phyloP scores from a whole-genome alignment of 352 stramenopile genomes.

The Stramenopiles sp. region DNA sequence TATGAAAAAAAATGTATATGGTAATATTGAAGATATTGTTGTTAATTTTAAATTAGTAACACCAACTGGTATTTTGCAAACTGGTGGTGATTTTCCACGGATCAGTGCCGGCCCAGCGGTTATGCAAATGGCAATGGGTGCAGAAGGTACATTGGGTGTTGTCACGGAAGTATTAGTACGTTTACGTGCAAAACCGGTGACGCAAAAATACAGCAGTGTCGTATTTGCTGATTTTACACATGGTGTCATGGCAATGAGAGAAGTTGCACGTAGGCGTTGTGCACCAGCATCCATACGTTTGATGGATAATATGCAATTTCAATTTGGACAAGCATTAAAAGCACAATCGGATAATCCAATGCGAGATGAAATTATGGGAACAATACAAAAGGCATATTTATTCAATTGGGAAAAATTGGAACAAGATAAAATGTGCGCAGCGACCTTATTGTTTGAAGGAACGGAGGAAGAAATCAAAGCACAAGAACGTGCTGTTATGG shows the following conservation, averaged over 20 bases:
- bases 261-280: constrained; percentile 37
- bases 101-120: constrained; percentile 66
- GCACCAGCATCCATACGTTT: constrained; percentile 63
- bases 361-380: constrained; percentile 17
- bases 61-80: constrained; percentile 33
- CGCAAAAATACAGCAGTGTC: constrained; percentile 63
- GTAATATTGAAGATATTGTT: constrained; percentile 79
- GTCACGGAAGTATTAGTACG: constrained; percentile 75
- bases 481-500: constrained; percentile 34
- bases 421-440: constrained; percentile 41
- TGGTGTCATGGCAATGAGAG: constrained; percentile 48
- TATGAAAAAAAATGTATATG: constrained; percentile 81
- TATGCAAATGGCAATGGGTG: constrained; percentile 50
- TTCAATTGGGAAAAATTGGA: constrained; percentile 44
- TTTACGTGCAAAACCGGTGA: constrained; percentile 48
- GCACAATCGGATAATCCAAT: constrained; percentile 25
- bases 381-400: constrained; percentile 56
- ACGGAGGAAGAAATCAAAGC: constrained; percentile 27
- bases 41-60: constrained; percentile 51
- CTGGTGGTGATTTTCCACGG: constrained; percentile 34
- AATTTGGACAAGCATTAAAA: constrained; percentile 70
- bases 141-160: constrained; percentile 79
- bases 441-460: constrained; percentile 62
- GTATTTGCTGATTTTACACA: constrained; percentile 41
- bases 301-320: constrained; percentile 81